Base-by-base conservation (phyloP, 768 basidiomycete genomes). In the Crepidotus variabilis region DNA sequence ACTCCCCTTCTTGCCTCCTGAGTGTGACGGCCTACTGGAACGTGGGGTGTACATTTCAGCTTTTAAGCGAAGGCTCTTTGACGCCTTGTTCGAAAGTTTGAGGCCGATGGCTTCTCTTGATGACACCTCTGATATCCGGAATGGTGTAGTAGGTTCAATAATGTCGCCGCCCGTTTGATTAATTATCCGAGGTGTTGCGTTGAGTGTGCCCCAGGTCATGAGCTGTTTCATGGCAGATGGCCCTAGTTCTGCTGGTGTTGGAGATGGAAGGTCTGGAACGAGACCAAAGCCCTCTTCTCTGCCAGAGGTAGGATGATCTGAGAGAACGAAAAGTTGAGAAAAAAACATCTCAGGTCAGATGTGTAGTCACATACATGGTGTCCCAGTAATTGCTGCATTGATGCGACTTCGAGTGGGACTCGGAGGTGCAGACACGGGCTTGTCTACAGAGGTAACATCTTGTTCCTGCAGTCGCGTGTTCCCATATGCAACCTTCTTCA, bases 151-250 rank as follows among this genome's bases (percentile, higher is more conserved):
- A 80, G 9, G 79, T 72, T 62, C 81, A 39, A 52, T 50, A 20
- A 48, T 85, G 84, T 60, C 63, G 3, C 39, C 39, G 18, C 60
- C 64, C 16, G 58, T 60, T 39, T 67, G 64, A 35, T 61, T 60
- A 43, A 98, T 81, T 4, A 97, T 80, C 52, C 96, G 87, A 2
- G 97, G 97, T 8, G 97, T 98, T 14, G 91, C 88, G 60, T 87
- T 85, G 21, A 98, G 78, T 11, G 93, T 94, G 1, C 97, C 97
- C 94, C 93, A 95, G 11, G 97, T 99, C 89, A 98, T 94, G 14
- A 99, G 82, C 62, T 98, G 88, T 65, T 94, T 93, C 51, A 98
- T 79, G 0, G 92, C 90, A 4, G 78, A 75, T 1, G 94, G 84
- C 0, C 91, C 92, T 47, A 98, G 81, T 64, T 91, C 78, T 5